Base-by-base conservation (phyloP, 768 basidiomycete genomes). In the Tephrocybe sp. region DNA sequence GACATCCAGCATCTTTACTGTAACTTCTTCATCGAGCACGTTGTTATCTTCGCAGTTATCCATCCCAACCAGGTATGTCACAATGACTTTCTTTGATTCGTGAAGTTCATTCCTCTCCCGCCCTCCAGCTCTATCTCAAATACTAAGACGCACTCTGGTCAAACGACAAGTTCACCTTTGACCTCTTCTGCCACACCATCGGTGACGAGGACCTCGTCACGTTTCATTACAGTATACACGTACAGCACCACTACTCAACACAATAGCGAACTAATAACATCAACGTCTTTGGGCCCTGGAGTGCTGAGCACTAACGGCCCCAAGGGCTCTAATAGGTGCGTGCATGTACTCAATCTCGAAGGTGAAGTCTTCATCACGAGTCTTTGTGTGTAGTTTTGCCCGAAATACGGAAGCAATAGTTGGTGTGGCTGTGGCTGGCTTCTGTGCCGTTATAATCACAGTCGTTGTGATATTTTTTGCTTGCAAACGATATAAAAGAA, bases 361-460 rank as follows among this genome's bases (percentile, higher is more conserved):
- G 3, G 8, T 36, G 16, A 4, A 36, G n/a, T 16, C 11, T 19
- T 38, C 8, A 34, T 4, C 4, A 38, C 11, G 7, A 34, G n/a
- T 11, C 3, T 40, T 6, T 13, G 44, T 18, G 29, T n/a, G n/a
- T 31, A 72, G 71, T 22, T 70, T 74, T 45, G 61, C 67, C 1
- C 63, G 59, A 16, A 68, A 71, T 43, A 72, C 69, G 2, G 68
- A 64, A 10, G 73, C 66, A 9, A 69, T 73, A 31, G 63, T 73
- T 15, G 72, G 68, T 2, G 65, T 74, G 24, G 62, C 69, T 4
- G 36, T 75, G 3, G 61, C 68, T 1, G 61, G 56, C 19, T 57
- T 64, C 2, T 34, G 61, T 37, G 52, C 53, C 24, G 55, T 73
- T 16, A 53, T 73, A 15, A 22, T 66, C 8, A 53, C 62, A 22